These are phyloP conservation scores for Gliomastix tumulicola DNA, from an alignment of 2,329 filamentous ascomycete species.

Conservation along the genomic window DNA sequence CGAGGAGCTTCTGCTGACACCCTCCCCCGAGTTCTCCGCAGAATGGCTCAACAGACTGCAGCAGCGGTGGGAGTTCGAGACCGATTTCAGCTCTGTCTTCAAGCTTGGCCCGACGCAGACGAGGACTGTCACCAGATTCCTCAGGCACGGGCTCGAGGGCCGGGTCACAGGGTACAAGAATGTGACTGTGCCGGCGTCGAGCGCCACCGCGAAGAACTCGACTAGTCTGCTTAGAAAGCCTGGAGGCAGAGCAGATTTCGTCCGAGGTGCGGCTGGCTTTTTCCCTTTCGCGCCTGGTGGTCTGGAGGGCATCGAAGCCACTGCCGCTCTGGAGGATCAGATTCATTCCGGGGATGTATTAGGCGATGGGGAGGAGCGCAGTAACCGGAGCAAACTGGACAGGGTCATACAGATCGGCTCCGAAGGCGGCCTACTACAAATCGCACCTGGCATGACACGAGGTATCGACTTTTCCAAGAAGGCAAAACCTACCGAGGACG, in stretches of 20 bases:
- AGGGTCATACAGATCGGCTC: slow-evolving; percentile 76
- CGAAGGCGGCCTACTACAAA: slow-evolving; percentile 71
- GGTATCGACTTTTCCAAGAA: slow-evolving; percentile 66
- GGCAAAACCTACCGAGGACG: slow-evolving; percentile 52
- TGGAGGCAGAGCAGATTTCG: slow-evolving; percentile 80
- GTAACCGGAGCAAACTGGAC: slow-evolving; percentile 52
- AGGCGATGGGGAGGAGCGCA: slow-evolving; percentile 29
- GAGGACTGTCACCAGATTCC: slow-evolving; percentile 89
- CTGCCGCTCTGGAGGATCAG: slow-evolving; percentile 77
- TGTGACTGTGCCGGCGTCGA: slow-evolving; percentile 83
- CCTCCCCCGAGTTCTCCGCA: slow-evolving; percentile 70
- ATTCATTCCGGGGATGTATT: slow-evolving; percentile 42
- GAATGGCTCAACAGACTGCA: slow-evolving; percentile 88
- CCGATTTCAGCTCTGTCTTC: slow-evolving; percentile 79
- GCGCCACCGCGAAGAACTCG: slow-evolving; percentile 89
- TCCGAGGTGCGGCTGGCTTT: slow-evolving; percentile 85
- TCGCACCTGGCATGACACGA: slow-evolving; percentile 74
- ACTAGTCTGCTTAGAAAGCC: slow-evolving; percentile 84
- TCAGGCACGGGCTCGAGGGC: slow-evolving; percentile 84
- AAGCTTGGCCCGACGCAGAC: slow-evolving; percentile 85
- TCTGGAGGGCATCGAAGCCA: slow-evolving; percentile 76
- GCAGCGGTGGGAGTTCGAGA: slow-evolving; percentile 77
- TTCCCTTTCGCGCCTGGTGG: slow-evolving; percentile 92
- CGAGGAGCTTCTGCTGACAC: slow-evolving; percentile 71
- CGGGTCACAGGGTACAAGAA: slow-evolving; percentile 90